Evolutionary conservation across 805 yeast genomes (phyloP).

Genomic region (Saccharomycopsis sp.): DNA sequence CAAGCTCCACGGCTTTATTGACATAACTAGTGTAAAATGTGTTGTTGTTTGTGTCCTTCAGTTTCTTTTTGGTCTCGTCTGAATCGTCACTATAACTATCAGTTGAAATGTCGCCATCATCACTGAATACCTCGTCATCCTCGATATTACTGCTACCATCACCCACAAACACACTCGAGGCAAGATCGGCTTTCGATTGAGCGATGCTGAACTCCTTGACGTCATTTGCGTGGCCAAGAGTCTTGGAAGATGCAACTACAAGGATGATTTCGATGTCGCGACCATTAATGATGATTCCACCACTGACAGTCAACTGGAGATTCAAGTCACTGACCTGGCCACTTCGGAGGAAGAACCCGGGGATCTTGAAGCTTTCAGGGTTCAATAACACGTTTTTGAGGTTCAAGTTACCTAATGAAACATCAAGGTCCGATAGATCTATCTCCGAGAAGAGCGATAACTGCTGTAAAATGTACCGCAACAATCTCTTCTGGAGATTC

Average conservation of each 20-base stretch:
- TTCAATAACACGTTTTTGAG: constrained; percentile 63
- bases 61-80: constrained; percentile 38
- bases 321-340: constrained; percentile 54
- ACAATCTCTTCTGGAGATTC: constrained; percentile 73
- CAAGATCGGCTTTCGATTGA: constrained; percentile 17
- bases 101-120: constrained; percentile 9
- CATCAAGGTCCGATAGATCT: constrained; percentile 75
- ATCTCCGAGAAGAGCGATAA: constrained; percentile 75
- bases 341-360: constrained; percentile 54
- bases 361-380: constrained; percentile 60
- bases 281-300: constrained; percentile 61
- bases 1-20: constrained; percentile 60
- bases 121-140: background rate
- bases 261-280: constrained; percentile 44
- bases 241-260: constrained; percentile 23
- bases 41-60: background rate
- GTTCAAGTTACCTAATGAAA: constrained; percentile 57
- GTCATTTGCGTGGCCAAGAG: constrained; percentile 32
- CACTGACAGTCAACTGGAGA: constrained; percentile 57
- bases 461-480: constrained; percentile 75
- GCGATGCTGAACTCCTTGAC: constrained; percentile 18
- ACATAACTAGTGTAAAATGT: constrained; percentile 19
- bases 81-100: constrained; percentile 37
- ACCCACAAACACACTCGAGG: constrained; percentile 30
- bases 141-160: constrained; percentile 26